Percentiles rank a stretch among this genome's conserved stretches.
phyloP scores from a whole-genome alignment of 148 eudicot genomes.

The Talinum fruticosum region DNA sequence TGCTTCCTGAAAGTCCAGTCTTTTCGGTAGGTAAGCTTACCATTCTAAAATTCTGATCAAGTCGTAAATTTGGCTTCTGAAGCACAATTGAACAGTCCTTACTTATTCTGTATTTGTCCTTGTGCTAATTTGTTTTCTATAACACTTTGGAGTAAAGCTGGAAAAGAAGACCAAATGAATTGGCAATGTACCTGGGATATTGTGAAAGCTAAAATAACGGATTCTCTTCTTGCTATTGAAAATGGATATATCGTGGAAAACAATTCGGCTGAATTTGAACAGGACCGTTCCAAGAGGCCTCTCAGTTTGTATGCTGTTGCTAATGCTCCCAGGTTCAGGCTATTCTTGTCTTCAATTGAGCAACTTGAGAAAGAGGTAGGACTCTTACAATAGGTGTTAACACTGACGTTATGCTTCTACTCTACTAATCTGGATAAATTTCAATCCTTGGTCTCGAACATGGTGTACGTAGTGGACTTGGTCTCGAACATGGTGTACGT shows the following conservation, averaged over 20 bases:
- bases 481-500: not conserved
- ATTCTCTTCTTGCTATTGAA: slow-evolving; percentile 55
- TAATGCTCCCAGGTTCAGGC: slow-evolving; percentile 66
- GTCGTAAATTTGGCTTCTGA: not conserved
- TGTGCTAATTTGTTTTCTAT: slow-evolving; percentile 9
- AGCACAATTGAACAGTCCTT: slow-evolving; percentile 1
- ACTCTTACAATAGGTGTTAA: slow-evolving; percentile 3
- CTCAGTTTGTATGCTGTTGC: slow-evolving; percentile 77
- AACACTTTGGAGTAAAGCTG: slow-evolving; percentile 36
- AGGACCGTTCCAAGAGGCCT: slow-evolving; percentile 42
- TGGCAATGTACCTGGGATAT: slow-evolving; percentile 58
- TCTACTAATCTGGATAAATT: not conserved
- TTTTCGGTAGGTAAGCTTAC: slow-evolving; percentile 76
- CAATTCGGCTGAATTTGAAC: slow-evolving; percentile 28
- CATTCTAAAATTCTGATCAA: slow-evolving; percentile 8
- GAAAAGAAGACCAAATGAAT: slow-evolving; percentile 37
- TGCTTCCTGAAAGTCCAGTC: slow-evolving; percentile 43
- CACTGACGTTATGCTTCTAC: slow-evolving; percentile 1
- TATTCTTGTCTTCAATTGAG: slow-evolving; percentile 70
- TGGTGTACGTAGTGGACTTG: not conserved
- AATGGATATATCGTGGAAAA: slow-evolving; percentile 36
- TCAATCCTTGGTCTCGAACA: not conserved
- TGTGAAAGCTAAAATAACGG: slow-evolving; percentile 59
- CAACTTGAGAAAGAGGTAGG: slow-evolving; percentile 88
- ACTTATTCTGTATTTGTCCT: not conserved